Evolutionary conservation across 2,329 filamentous ascomycete genomes (phyloP), one percentile per base, ranked within the genome.

Genomic region (Lachnellula arida): DNA sequence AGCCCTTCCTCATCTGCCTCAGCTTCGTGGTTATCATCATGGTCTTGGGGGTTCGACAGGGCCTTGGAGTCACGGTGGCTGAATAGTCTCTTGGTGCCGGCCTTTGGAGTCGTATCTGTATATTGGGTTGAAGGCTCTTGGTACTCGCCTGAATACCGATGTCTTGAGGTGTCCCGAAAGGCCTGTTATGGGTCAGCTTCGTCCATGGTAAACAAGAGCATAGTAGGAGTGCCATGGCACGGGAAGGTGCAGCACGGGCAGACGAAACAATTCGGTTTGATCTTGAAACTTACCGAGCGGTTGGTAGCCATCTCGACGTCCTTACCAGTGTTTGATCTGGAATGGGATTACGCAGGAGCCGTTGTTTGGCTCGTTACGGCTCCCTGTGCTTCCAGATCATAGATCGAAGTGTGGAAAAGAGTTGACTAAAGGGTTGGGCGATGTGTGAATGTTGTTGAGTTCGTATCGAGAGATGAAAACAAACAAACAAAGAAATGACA

Each of bases 61-160:
- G 60, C 54, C 52, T 48, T 58, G 2, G 63, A 63, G 9, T 57
- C 56, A 48, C 67, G 65, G 47, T 67, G 63, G 57, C 68, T 70
- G 57, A 67, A 70, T 9, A 65, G 54, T 60, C 68, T 62, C 58
- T 70, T 70, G 1, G 72, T 63, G 8, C 63, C 65, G 12, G 62
- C 44, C 34, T 51, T 57, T 37, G 61, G 51, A 32, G 17, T 39
- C 23, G 44, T 32, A 46, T 55, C 53, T 17, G 39, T n/a, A 17
- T n/a, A 28, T 22, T 28, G 17, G 23, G 32, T 56, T 37, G 39
- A 22, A 42, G 9, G 44, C 23, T 39, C 48, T 14, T 14, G 49
- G 48, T 51, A 48, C 46, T 61, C 62, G 23, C 54, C 55, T 22
- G 49, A 39, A 35, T 49, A 44, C 46, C 34, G 43, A 37, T 49